These are phyloP conservation scores for Arachis hypogaea DNA, from an alignment of 306 rosid genomes.

Conservation along the genomic window DNA sequence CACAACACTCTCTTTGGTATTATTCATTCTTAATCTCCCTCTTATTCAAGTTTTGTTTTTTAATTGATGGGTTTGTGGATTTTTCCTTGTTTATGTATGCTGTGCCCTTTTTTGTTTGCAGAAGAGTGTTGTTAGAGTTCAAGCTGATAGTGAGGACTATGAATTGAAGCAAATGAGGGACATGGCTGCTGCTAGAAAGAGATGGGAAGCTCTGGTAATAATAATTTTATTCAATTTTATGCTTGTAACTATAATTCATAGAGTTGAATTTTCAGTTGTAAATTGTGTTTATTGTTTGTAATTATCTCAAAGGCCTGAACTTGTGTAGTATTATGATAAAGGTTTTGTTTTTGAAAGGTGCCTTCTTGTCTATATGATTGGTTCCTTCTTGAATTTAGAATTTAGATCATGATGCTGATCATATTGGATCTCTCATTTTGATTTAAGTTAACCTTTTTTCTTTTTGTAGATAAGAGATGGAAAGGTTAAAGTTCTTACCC, in stretches of 20 bases:
- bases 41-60: neutral
- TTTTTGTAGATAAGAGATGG: slow-evolving; percentile 72
- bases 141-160: slow-evolving; percentile 64
- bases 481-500: slow-evolving; percentile 76
- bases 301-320: slow-evolving; percentile 13
- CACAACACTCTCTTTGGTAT: slow-evolving; percentile 45
- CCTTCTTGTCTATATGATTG: neutral
- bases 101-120: slow-evolving; percentile 12
- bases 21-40: slow-evolving; percentile 24
- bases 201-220: slow-evolving; percentile 94
- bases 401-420: neutral
- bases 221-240: slow-evolving; percentile 9
- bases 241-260: neutral
- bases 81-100: slow-evolving; percentile 3
- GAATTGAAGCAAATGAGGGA: slow-evolving; percentile 92
- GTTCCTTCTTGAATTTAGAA: neutral
- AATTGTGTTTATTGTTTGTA: slow-evolving; percentile 10
- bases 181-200: slow-evolving; percentile 92
- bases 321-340: neutral
- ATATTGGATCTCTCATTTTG: neutral
- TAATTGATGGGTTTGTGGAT: neutral
- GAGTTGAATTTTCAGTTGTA: slow-evolving; percentile 7
- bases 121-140: slow-evolving; percentile 57
- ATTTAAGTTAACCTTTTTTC: slow-evolving; percentile 30
- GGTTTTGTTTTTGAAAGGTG: neutral